Evolutionary conservation across 179 eudicot species (phyloP).

Genomic region (Amaranthus tricolor): DNA sequence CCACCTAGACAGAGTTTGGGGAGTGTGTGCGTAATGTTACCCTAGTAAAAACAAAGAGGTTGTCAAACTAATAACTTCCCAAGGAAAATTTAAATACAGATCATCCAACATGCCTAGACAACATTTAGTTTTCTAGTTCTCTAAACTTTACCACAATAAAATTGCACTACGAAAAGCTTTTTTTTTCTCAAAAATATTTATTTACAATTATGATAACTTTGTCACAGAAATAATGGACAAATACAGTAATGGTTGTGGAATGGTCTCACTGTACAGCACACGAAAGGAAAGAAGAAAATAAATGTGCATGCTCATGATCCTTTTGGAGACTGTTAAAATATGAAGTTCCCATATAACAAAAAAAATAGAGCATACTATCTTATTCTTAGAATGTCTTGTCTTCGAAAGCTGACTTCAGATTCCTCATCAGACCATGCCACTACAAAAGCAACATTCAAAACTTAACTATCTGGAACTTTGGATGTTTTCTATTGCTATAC

Average conservation of each 20-base stretch:
- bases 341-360: not conserved
- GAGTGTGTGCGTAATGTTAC: too few relatives aligned
- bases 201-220: not conserved
- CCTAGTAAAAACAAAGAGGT: too few relatives aligned
- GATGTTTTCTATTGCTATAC: not conserved
- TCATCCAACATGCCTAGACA: not conserved
- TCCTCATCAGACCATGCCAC: not conserved
- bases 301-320: constrained; percentile 3
- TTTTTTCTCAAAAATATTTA: too few relatives aligned
- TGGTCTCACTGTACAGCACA: not conserved
- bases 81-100: not conserved
- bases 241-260: not conserved
- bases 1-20: too few relatives aligned
- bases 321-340: not conserved
- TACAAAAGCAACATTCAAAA: not conserved
- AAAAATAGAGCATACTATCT: not conserved
- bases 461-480: not conserved
- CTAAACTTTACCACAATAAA: not conserved
- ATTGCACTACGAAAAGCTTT: not conserved
- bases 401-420: constrained; percentile 1
- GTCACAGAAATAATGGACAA: not conserved
- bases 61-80: not conserved
- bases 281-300: not conserved
- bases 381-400: not conserved
- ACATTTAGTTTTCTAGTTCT: not conserved